Conservation (phyloP, 2,329 filamentous ascomycete species). For the Anthostomella pinea region DNA sequence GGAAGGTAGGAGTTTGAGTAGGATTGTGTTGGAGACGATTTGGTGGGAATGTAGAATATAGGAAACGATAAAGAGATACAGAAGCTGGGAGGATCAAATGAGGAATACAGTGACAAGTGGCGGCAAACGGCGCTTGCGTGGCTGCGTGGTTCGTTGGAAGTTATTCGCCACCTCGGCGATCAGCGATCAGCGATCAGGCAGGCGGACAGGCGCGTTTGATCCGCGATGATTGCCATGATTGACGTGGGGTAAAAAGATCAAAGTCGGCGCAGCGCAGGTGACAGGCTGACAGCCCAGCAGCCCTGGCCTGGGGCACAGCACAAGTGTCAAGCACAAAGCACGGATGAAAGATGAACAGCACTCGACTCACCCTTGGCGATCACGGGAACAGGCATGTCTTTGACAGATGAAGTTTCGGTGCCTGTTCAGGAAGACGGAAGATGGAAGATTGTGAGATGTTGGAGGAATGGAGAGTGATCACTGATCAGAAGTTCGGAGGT, state of each 20-base stretch:
- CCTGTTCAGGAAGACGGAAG: too few species aligned
- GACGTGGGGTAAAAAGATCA: slow-evolving; percentile 23
- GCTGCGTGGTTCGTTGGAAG: slow-evolving; percentile 13
- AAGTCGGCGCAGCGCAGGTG: neutral
- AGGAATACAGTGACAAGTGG: slow-evolving; percentile 1
- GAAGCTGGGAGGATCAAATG: slow-evolving; percentile 1
- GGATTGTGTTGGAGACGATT: neutral
- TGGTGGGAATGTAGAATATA: neutral
- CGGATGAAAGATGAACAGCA: slow-evolving; percentile 4
- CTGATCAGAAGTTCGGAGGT: neutral
- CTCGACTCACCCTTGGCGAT: slow-evolving; percentile 37
- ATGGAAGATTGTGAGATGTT: slow-evolving; percentile 2
- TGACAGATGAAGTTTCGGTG: too few species aligned
- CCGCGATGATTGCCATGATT: slow-evolving; percentile 14
- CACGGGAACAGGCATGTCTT: slow-evolving; percentile 36
- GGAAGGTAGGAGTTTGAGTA: neutral
- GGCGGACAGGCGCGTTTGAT: slow-evolving; percentile 24
- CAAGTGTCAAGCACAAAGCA: too few species aligned
- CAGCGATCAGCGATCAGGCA: slow-evolving; percentile 23
- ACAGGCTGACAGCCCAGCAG: neutral
- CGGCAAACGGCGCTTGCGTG: slow-evolving; percentile 18
- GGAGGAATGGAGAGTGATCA: slow-evolving; percentile 1
- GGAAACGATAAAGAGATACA: slow-evolving; percentile 5
- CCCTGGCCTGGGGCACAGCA: too few species aligned
- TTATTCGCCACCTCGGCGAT: slow-evolving; percentile 24